Percentiles rank a stretch among this genome's conserved stretches.
Conservation (phyloP, 768 basidiomycete genomes). For the Termitomyces sp. region DNA sequence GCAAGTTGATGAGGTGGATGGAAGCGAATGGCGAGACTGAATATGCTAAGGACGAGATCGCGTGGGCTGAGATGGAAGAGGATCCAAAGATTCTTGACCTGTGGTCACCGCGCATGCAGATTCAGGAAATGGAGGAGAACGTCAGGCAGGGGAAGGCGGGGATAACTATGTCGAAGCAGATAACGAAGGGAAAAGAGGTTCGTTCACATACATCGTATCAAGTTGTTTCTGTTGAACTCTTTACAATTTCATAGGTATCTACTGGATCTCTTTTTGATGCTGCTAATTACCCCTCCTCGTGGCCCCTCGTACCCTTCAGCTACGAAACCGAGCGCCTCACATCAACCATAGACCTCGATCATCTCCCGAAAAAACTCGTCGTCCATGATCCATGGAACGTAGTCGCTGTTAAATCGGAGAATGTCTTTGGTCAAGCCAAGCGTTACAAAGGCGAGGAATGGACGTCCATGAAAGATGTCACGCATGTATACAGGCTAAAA, state of each 20-base stretch:
- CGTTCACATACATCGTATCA: background rate
- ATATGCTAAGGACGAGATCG: slow-evolving; percentile 25
- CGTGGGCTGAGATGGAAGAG: slow-evolving; percentile 27
- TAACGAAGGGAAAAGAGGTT: background rate
- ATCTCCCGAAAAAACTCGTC: slow-evolving; percentile 31
- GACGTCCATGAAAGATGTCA: slow-evolving; percentile 23
- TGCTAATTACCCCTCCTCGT: slow-evolving; percentile 31
- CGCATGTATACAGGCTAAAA: slow-evolving; percentile 25
- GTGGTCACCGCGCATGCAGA: slow-evolving; percentile 5
- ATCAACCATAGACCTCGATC: slow-evolving; percentile 19
- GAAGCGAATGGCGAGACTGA: slow-evolving; percentile 27
- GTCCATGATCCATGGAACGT: slow-evolving; percentile 39
- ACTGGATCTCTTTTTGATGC: slow-evolving; percentile 23
- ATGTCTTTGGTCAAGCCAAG: background rate
- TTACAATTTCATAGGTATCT: slow-evolving; percentile 13
- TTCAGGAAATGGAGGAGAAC: slow-evolving; percentile 1
- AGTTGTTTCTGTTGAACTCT: background rate
- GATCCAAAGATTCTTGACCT: slow-evolving; percentile 25
- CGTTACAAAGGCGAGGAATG: slow-evolving; percentile 14
- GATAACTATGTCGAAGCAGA: background rate
- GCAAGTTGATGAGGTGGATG: slow-evolving; percentile 31
- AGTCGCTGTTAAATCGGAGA: slow-evolving; percentile 14
- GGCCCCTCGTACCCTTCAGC: slow-evolving; percentile 35
- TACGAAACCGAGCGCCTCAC: slow-evolving; percentile 16
- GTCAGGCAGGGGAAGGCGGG: slow-evolving; percentile 6